Evolutionary conservation across 345 rosid species (phyloP).

Genomic region (Eucalyptus curtisii): DNA sequence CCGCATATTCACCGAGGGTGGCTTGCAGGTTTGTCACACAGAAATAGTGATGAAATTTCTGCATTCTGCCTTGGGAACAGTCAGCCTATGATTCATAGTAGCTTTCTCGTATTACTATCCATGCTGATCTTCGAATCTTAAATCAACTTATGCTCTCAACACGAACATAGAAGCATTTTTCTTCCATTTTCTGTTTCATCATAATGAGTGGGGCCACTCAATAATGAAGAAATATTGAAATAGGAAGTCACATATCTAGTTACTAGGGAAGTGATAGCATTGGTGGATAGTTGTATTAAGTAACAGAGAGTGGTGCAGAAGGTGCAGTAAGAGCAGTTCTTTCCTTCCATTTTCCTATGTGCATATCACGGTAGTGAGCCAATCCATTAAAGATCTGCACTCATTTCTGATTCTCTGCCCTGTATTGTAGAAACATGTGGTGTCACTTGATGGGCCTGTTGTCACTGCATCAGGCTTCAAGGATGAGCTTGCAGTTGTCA

Average conservation of each 20-base stretch:
- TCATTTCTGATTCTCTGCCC: background rate
- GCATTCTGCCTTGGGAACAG: background rate
- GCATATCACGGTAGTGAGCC: background rate
- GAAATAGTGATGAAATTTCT: background rate
- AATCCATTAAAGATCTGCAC: background rate
- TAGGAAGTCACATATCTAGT: background rate
- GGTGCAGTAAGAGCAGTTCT: background rate
- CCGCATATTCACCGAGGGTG: slow-evolving; percentile 81
- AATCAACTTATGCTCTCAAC: background rate
- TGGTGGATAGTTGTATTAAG: background rate
- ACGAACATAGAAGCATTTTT: background rate
- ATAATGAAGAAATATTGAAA: background rate
- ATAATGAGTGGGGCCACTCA: background rate
- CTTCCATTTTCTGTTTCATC: background rate
- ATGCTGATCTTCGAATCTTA: background rate
- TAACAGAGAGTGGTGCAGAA: background rate
- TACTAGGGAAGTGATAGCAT: background rate
- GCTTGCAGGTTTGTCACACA: slow-evolving; percentile 67
- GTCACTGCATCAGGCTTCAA: slow-evolving; percentile 79
- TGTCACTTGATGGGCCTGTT: slow-evolving; percentile 81
- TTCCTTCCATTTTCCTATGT: background rate
- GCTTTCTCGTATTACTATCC: background rate
- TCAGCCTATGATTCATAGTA: background rate
- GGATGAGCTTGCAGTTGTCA: slow-evolving; percentile 73
- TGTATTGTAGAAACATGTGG: slow-evolving; percentile 57